phyloP scores from a whole-genome alignment of 2,329 filamentous ascomycete species.

The Catunica adiposa region DNA sequence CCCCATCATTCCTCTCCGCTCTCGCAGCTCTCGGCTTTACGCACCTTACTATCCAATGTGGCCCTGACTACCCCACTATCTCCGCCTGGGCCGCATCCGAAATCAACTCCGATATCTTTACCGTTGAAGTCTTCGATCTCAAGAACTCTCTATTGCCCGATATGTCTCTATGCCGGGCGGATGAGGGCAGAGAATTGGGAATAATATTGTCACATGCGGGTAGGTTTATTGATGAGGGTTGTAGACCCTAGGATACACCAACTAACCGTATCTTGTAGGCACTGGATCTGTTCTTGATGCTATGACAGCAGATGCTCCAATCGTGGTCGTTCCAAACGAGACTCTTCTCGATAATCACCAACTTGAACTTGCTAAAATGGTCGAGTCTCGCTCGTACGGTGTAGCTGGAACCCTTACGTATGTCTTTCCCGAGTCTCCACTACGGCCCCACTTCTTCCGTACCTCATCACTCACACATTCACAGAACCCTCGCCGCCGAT shows the following conservation, averaged over 20 bases:
- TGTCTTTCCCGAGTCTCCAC: no score
- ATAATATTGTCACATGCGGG: conserved; percentile 81
- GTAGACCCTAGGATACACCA: neutral
- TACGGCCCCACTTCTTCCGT: neutral
- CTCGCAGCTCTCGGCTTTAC: conserved; percentile 48
- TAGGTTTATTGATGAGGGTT: conserved; percentile 25
- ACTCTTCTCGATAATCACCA: conserved; percentile 80
- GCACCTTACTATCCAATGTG: conserved; percentile 64
- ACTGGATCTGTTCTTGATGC: conserved; percentile 81
- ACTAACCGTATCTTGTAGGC: conserved; percentile 34
- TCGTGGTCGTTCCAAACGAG: conserved; percentile 83
- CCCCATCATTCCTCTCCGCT: conserved; percentile 42
- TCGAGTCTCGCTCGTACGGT: conserved; percentile 29
- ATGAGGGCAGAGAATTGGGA: conserved; percentile 35
- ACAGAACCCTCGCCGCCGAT: neutral
- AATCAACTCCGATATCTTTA: conserved; percentile 17
- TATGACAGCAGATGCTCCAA: conserved; percentile 52
- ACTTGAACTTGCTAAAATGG: conserved; percentile 62
- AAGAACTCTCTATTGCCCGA: conserved; percentile 7
- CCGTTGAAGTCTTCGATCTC: conserved; percentile 19
- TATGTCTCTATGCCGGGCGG: conserved; percentile 10
- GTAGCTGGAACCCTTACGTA: conserved; percentile 10
- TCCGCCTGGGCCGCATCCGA: conserved; percentile 13
- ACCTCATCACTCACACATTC: neutral
- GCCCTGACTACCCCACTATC: conserved; percentile 47